Percentiles rank a stretch among this genome's conserved stretches.
Conservation (phyloP, 768 basidiomycete species). For the Leccinum truebloodii region DNA sequence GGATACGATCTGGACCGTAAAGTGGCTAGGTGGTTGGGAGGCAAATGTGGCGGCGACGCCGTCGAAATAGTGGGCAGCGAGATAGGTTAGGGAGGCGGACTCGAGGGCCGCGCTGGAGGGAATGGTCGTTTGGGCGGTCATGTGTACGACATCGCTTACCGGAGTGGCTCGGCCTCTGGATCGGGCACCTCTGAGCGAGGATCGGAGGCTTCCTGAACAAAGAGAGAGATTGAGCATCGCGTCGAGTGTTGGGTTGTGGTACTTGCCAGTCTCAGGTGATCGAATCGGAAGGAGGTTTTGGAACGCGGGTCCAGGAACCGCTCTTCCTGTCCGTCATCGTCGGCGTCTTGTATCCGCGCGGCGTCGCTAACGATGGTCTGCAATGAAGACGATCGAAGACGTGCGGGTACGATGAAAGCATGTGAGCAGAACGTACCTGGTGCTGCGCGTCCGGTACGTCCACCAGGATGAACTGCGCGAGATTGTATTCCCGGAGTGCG, state of each 20-base stretch:
- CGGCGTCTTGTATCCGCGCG: conserved; percentile 47
- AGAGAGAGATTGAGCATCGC: background rate
- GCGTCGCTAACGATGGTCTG: conserved; percentile 84
- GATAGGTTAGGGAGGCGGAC: conserved; percentile 62
- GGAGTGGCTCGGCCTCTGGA: conserved; percentile 68
- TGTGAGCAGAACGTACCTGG: conserved; percentile 50
- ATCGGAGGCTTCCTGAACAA: conserved; percentile 87
- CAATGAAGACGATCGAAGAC: background rate
- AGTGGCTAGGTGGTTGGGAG: conserved; percentile 46
- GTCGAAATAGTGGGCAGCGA: conserved; percentile 79
- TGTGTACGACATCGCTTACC: conserved; percentile 45
- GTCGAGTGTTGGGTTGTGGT: background rate
- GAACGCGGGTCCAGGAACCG: conserved; percentile 85
- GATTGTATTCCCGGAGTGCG: conserved; percentile 81
- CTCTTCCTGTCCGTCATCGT: conserved; percentile 51
- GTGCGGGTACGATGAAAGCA: background rate
- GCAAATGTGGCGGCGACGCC: conserved; percentile 74
- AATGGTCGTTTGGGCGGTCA: background rate
- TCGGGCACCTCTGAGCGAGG: conserved; percentile 62
- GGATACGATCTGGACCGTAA: conserved; percentile 80
- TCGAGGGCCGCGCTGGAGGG: conserved; percentile 68
- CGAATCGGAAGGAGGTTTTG: conserved; percentile 47
- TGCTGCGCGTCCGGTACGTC: conserved; percentile 78
- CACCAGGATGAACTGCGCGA: conserved; percentile 83
- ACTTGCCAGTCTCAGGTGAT: conserved; percentile 81